These are phyloP conservation scores for Vitellaria paradoxa DNA, from an alignment of 179 eudicot species.

Conservation along the genomic window DNA sequence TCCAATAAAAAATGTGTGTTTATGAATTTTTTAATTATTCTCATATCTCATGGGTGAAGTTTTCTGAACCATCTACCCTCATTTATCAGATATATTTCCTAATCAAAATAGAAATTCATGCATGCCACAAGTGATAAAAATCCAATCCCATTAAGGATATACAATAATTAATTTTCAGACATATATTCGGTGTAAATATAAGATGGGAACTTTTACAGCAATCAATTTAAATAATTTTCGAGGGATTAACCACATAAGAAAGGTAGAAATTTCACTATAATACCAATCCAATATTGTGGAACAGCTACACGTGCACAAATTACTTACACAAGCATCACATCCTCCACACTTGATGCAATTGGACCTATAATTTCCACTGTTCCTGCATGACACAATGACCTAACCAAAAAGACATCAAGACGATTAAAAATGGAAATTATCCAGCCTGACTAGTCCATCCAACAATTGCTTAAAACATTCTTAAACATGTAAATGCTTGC, in stretches of 20 bases:
- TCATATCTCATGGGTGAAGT: not conserved
- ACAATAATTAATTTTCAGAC: not conserved
- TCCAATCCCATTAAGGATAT: not conserved
- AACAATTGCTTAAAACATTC: not conserved
- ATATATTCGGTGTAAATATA: not conserved
- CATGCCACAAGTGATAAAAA: not conserved
- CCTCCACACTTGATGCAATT: constrained; percentile 86
- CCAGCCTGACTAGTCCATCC: constrained; percentile 5
- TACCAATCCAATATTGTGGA: not conserved
- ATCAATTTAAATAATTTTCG: not conserved
- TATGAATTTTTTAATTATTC: too few relatives aligned
- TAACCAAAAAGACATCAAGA: constrained; percentile 26
- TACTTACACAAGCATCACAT: constrained; percentile 86
- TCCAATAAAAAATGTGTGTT: too few relatives aligned
- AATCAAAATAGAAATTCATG: not conserved
- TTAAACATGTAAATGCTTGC: not conserved
- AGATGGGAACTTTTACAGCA: not conserved
- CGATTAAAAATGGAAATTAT: constrained; percentile 5
- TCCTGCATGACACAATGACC: constrained; percentile 76
- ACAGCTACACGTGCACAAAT: not conserved
- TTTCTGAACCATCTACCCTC: not conserved
- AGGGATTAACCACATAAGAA: not conserved
- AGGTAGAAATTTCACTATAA: not conserved
- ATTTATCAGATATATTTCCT: not conserved
- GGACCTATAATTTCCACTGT: constrained; percentile 97